A percentile compares a stretch with the other conserved stretches of the same genome.
Evolutionary conservation across 192 early-diverging fungal genomes (phyloP).

Genomic region (Polychytrium aggregatum): DNA sequence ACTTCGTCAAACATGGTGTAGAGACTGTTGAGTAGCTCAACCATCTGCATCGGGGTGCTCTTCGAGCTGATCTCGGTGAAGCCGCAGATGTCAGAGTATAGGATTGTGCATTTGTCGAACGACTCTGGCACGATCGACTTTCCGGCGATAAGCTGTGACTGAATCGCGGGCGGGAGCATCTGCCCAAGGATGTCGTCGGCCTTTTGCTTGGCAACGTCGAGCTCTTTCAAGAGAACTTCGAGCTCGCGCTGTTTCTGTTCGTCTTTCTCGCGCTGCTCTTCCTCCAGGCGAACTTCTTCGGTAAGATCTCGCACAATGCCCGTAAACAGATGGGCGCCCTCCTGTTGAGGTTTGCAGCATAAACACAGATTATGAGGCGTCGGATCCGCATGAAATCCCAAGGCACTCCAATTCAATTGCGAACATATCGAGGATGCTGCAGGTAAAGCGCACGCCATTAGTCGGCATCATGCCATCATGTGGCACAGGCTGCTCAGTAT

Average conservation of each 20-base stretch:
- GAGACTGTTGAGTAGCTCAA: constrained; percentile 24
- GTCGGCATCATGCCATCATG: too few species aligned
- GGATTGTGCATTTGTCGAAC: constrained; percentile 19
- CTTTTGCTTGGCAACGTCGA: too few species aligned
- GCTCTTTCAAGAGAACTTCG: too few species aligned
- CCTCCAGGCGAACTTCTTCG: constrained; percentile 11
- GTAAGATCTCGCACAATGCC: constrained; percentile 28
- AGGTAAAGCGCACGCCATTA: too few species aligned
- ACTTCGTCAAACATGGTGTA: constrained; percentile 26
- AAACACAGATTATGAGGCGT: too few species aligned
- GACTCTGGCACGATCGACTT: constrained; percentile 11
- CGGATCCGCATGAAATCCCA: too few species aligned
- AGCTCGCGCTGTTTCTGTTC: too few species aligned
- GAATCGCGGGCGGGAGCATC: constrained; percentile 19
- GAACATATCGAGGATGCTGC: too few species aligned
- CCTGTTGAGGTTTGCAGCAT: too few species aligned
- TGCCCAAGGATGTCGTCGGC: constrained; percentile 18
- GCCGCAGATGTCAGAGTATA: constrained; percentile 27
- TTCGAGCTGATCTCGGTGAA: constrained; percentile 23
- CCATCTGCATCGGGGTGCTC: constrained; percentile 18
- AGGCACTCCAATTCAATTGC: too few species aligned
- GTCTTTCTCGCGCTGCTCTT: too few species aligned
- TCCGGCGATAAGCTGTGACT: constrained; percentile 18
- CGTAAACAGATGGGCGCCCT: constrained; percentile 27
- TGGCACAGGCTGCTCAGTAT: too few species aligned